Percentiles rank a stretch among this genome's conserved stretches.
phyloP scores from a whole-genome alignment of 352 stramenopile species.

The Phytophthora pinifolia region DNA sequence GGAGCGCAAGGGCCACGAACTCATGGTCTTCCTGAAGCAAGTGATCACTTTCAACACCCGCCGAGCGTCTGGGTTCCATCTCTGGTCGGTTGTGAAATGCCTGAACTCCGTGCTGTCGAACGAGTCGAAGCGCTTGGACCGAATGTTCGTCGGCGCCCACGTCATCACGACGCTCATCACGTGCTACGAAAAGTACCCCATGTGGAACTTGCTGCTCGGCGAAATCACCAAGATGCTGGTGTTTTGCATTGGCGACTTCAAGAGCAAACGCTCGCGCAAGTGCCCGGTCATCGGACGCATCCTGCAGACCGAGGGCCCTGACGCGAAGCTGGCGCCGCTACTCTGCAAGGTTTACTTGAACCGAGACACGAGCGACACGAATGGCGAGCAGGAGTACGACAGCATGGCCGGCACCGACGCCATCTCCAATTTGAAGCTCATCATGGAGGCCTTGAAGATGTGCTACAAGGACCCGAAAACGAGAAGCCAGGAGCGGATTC shows the following conservation, averaged over 20 bases:
- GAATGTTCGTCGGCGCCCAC: slow-evolving; percentile 79
- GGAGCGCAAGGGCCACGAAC: slow-evolving; percentile 76
- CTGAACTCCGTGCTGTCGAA: slow-evolving; percentile 73
- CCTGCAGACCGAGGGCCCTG: slow-evolving; percentile 47
- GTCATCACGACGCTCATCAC: slow-evolving; percentile 68
- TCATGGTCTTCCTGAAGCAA: slow-evolving; percentile 84
- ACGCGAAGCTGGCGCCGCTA: slow-evolving; percentile 59
- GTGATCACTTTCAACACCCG: slow-evolving; percentile 67
- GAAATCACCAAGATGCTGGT: slow-evolving; percentile 88
- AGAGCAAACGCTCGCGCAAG: slow-evolving; percentile 79
- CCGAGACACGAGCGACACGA: slow-evolving; percentile 24
- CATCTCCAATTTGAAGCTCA: slow-evolving; percentile 77
- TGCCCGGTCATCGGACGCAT: slow-evolving; percentile 81
- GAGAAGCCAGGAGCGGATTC: slow-evolving; percentile 69
- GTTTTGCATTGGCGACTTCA: slow-evolving; percentile 86
- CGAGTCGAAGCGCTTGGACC: slow-evolving; percentile 80
- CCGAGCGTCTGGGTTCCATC: slow-evolving; percentile 64
- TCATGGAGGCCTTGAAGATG: slow-evolving; percentile 78
- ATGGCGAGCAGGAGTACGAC: slow-evolving; percentile 36
- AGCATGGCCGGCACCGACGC: slow-evolving; percentile 62
- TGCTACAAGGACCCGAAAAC: slow-evolving; percentile 78
- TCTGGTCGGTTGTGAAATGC: slow-evolving; percentile 78
- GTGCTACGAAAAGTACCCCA: slow-evolving; percentile 84
- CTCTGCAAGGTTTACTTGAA: slow-evolving; percentile 64
- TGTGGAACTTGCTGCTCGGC: slow-evolving; percentile 70